phyloP scores from a whole-genome alignment of 768 basidiomycete genomes.

The Lactarius hengduanensis region DNA sequence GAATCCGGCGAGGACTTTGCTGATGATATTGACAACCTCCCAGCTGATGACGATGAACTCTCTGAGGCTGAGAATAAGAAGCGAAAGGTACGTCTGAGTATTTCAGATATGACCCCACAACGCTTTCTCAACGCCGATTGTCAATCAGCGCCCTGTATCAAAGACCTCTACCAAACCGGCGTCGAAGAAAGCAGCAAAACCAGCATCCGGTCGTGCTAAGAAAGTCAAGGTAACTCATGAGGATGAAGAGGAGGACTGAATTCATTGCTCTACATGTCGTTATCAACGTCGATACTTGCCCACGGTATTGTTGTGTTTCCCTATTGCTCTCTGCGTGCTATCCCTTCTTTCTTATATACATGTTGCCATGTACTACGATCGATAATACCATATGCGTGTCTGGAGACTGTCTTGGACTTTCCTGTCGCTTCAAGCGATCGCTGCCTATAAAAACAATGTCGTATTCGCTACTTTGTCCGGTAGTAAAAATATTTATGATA shows the following conservation, averaged over 20 bases:
- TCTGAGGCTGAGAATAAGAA: constrained; percentile 51
- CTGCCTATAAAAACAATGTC: not conserved
- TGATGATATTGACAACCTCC: constrained; percentile 44
- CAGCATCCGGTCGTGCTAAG: constrained; percentile 22
- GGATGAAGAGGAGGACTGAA: constrained; percentile 23
- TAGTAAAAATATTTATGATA: not conserved
- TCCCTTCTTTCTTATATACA: constrained; percentile 17
- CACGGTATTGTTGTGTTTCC: constrained; percentile 2
- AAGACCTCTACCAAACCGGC: constrained; percentile 19
- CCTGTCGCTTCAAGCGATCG: not conserved
- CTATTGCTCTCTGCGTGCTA: constrained; percentile 18
- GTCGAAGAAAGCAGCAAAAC: constrained; percentile 21
- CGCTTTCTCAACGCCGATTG: not conserved
- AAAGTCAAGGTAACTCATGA: constrained; percentile 16
- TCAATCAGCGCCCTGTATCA: constrained; percentile 7
- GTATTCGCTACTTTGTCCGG: not conserved
- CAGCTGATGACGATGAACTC: constrained; percentile 49
- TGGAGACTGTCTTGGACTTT: constrained; percentile 6
- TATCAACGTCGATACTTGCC: not conserved
- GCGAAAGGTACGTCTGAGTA: constrained; percentile 54
- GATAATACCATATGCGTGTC: constrained; percentile 25
- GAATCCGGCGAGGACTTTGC: constrained; percentile 49
- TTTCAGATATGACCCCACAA: not conserved
- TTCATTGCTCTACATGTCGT: not conserved
- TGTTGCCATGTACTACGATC: constrained; percentile 15